Base-by-base conservation (phyloP, 1,139 yeast genomes). In the Yamadazyma songkhlaensis region DNA sequence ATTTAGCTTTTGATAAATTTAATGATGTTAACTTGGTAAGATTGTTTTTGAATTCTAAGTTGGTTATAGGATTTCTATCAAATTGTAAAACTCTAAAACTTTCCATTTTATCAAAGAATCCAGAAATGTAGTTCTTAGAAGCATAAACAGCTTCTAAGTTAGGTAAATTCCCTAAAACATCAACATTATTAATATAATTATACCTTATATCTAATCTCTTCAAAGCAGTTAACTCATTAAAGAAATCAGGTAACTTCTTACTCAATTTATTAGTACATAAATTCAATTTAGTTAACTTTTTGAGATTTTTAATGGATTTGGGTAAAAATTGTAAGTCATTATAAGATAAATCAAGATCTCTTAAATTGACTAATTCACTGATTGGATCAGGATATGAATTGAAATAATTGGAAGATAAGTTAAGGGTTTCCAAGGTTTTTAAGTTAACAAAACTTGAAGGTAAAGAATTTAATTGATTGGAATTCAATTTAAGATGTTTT, bases 331-430 rank as follows among this genome's bases (percentile, higher is more conserved):
- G 62, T 35, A 92, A 74, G 42, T 79, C 79, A 57, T 92, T 92
- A 59, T 88, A 90, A 0, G 96, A 87, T 36, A 92, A 57, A 54
- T 90, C 96, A 44, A 92, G 67, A 41, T 83, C 85, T 32, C 69
- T 64, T 43, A 92, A 69, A 37, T 77, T 74, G 0, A 69, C 56
- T 47, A 92, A 68, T 17, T 74, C 71, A 51, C 81, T 80, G n/a
- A 89, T 62, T 6, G 84, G 76, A 36, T 77, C 81, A 0, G 96
- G 96, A 46, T 86, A 82, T 6, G 57, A 58, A 29, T 73, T 72
- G 50, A 92, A 77, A 44, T 81, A 79, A 57, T 94, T 94, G 1
- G 96, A 87, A 2, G 96, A 83, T 43, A 90, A 64, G 54, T 89
- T 87, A 44, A 90, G 64, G 8, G 73, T 59, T 38, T 75, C 74